Base-by-base conservation (phyloP, 495 filamentous ascomycete genomes). In the Neurospora terricola region DNA sequence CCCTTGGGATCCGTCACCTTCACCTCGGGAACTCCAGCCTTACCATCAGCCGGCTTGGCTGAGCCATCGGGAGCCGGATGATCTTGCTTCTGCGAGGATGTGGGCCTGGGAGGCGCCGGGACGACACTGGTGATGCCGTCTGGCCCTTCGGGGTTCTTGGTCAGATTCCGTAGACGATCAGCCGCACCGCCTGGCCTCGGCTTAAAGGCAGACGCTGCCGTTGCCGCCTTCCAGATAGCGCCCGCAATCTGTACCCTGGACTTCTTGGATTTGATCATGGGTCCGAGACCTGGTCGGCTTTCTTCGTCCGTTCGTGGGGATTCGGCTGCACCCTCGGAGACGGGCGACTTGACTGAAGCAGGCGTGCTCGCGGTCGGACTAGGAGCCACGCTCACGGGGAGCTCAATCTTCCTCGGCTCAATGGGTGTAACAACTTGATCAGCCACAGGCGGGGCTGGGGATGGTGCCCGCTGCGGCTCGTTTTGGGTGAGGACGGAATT, bases 111-210 rank as follows among this genome's bases (percentile, higher is more conserved):
- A 5, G 93, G 93, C 1, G 93, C 92, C 6, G 93, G 93, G 14
- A 97, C 89, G 69, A 97, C 94, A 42, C 90, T 88, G 3, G 91
- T 96, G 72, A 97, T 95, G 7, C 94, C 94, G 84, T 97, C 94
- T 8, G 92, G 90, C 38, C 91, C 93, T 30, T 88, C 86, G 23
- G 77, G 80, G 18, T 77, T 83, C 75, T 92, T 88, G 73, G 84
- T 86, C 71, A 88, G 75, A 30, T 76, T 77, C 70, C 89, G 81
- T 37, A 94, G 81, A 71, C 91, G 90, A 71, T 94, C 93, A 40
- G 88, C 92, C 40, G 92, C 93, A 71, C 93, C 94, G 38, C 93
- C 93, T 18, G 90, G 88, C 43, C 94, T 87, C 21, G 94, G 93
- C 77, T 92, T 94, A 84, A 98, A 98, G 23, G 90, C 91, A 43